Base-by-base conservation (phyloP, 352 stramenopile species). In the Pythium apleroticum region DNA sequence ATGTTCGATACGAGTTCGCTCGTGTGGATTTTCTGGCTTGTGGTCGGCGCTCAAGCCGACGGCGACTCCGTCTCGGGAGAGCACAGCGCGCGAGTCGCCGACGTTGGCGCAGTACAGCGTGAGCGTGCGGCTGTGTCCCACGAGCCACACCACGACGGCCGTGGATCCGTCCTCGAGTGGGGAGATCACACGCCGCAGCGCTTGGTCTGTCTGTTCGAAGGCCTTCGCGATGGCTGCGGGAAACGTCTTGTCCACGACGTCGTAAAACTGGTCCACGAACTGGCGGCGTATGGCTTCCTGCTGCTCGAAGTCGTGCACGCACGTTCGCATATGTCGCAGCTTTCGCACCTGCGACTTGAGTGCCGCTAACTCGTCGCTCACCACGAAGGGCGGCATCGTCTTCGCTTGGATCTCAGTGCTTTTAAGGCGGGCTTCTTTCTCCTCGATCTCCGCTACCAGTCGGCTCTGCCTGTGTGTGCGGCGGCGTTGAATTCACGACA, bases 41-140 rank as follows among this genome's bases (percentile, higher is more conserved):
- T 90, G 81, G 43, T 92, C 81, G 52, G 41, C 72, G 15, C 78
- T 84, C 9, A 92, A 64, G 3, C 66, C 41, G 19, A 89, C 57
- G 31, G 63, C 78, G n/a, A 61, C 43, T 0, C 75, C 73, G 14
- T 63, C 64, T 28, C 81, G 70, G 64, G 72, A 88, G 39, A 92
- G 68, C 17, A 93, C 69, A 0, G 77, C 84, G 39, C 85, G 78
- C 11, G 73, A 90, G 45, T 92, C 80, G 25, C 85, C 84, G 3
- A 88, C 52, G 30, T 92, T 93, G 4, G 74, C 60, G 3, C 67
- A 74, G 57, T 88, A 91, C 14, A 86, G 79, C 8, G n/a, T 80
- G 53, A 75, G 9, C 7, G 20, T 35, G 9, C 3, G 33, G 50
- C 45, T 59, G 60, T 75, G 68, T 0, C 62, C 61, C 31, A 83